Conservation (phyloP, 2,329 filamentous ascomycete species). For the Penicillium polonicum region DNA sequence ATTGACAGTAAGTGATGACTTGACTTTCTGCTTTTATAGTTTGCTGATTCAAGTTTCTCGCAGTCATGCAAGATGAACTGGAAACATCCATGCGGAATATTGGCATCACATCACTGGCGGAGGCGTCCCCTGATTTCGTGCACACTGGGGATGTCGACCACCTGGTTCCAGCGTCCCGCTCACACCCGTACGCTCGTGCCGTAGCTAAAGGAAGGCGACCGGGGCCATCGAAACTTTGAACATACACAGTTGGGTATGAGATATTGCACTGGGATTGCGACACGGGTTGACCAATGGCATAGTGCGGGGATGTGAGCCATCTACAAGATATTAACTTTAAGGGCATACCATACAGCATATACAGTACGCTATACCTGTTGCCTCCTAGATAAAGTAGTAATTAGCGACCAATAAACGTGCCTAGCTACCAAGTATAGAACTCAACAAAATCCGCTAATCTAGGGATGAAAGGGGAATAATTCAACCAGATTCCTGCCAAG, state of each 20-base stretch:
- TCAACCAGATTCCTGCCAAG: conserved; percentile 4
- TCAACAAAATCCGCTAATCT: not conserved
- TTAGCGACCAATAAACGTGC: not conserved
- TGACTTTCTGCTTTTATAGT: not conserved
- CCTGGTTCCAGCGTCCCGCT: conserved; percentile 43
- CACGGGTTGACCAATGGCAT: not conserved
- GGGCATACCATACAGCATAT: not conserved
- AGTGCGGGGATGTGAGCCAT: not conserved
- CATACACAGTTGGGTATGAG: not conserved
- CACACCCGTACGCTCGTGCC: conserved; percentile 45
- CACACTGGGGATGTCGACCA: conserved; percentile 53
- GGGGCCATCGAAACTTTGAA: conserved; percentile 29
- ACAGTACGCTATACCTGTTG: not conserved
- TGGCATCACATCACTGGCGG: conserved; percentile 47
- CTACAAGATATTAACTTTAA: not conserved
- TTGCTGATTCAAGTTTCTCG: conserved; percentile 5
- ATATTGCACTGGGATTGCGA: not conserved
- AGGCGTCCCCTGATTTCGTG: conserved; percentile 46
- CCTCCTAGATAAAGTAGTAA: not conserved
- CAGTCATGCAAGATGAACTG: conserved; percentile 49
- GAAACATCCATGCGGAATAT: conserved; percentile 50
- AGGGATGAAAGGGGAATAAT: not conserved
- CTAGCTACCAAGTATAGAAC: not conserved
- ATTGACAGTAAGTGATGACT: conserved; percentile 52
- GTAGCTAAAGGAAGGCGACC: conserved; percentile 31